Evolutionary conservation across 306 rosid genomes (phyloP).

Genomic region (Trifolium repens): DNA sequence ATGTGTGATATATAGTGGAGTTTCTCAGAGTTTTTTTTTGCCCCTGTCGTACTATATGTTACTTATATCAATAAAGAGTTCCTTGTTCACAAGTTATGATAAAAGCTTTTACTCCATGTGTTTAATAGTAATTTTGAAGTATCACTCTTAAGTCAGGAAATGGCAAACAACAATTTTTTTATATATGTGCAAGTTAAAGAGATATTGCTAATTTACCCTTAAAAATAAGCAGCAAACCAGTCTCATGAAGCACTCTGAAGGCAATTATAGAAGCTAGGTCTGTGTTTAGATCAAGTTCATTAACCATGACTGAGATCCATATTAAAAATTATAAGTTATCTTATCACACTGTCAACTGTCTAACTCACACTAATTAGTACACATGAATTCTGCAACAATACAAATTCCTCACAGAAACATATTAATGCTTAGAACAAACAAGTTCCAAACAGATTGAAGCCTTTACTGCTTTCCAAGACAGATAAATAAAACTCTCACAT

Average conservation of each 20-base stretch:
- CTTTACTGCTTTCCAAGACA: too few relatives aligned
- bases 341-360: background rate
- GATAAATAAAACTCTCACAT: too few relatives aligned
- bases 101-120: background rate
- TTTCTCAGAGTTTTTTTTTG: background rate
- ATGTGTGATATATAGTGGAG: background rate
- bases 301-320: background rate
- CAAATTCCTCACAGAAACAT: background rate
- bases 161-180: too few relatives aligned
- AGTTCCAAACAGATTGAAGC: too few relatives aligned
- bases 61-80: slow-evolving; percentile 9
- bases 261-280: background rate
- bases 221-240: background rate
- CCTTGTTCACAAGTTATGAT: background rate
- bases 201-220: background rate
- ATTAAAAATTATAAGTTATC: background rate
- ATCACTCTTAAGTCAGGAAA: background rate
- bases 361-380: slow-evolving; percentile 1
- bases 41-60: background rate
- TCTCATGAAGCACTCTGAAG: background rate
- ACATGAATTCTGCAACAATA: background rate
- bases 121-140: background rate
- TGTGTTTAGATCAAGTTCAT: background rate
- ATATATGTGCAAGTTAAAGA: background rate
- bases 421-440: background rate